phyloP scores from a whole-genome alignment of 1,139 yeast genomes.

The Geotrichum phurueaensis region DNA sequence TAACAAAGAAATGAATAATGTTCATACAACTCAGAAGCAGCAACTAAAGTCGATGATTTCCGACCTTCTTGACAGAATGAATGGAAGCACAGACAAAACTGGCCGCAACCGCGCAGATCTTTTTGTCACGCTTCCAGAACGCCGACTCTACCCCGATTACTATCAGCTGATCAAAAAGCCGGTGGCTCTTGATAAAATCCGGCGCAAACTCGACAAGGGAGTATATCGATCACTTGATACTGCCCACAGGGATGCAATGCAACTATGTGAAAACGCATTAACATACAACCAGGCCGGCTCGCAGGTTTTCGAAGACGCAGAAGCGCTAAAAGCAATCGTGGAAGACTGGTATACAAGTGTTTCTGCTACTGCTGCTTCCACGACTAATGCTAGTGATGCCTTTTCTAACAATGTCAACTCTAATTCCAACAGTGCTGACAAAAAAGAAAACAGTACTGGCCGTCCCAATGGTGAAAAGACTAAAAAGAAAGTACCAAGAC shows the following conservation, averaged over 20 bases:
- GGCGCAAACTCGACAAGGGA: constrained; percentile 40
- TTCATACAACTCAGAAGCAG: constrained; percentile 3
- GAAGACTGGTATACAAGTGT: constrained; percentile 16
- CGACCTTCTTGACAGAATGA: constrained; percentile 11
- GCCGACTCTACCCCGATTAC: constrained; percentile 76
- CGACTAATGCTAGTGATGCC: background rate
- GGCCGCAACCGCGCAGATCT: constrained; percentile 44
- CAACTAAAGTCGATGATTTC: constrained; percentile 8
- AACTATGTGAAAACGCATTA: constrained; percentile 77
- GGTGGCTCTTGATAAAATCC: constrained; percentile 57
- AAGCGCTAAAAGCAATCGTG: constrained; percentile 42
- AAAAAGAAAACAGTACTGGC: background rate
- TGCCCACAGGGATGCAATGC: constrained; percentile 62
- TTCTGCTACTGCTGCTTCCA: background rate
- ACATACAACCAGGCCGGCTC: constrained; percentile 88
- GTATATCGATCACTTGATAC: constrained; percentile 54
- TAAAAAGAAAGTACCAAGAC: constrained; percentile 1
- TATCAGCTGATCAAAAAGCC: constrained; percentile 74
- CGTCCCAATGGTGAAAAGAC: background rate
- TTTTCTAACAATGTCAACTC: background rate
- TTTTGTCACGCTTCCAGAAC: constrained; percentile 65
- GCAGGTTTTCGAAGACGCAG: constrained; percentile 72
- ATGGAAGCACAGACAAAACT: constrained; percentile 24
- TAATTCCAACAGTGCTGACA: background rate
- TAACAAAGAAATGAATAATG: constrained; percentile 14